Base-by-base conservation (phyloP, 148 eudicot genomes). In the Rhododendron simsii region DNA sequence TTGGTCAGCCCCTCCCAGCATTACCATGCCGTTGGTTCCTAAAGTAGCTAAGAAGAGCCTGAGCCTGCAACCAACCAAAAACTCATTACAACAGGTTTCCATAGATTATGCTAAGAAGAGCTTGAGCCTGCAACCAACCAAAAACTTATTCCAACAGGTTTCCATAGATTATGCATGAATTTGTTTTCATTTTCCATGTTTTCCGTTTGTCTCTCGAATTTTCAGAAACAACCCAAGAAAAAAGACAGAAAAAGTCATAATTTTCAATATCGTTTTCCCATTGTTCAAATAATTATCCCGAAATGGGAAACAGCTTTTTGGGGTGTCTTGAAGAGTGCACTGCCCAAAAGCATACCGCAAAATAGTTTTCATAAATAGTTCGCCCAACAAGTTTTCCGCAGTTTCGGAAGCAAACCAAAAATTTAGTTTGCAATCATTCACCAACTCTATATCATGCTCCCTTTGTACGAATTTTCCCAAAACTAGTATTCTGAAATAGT, bases 21-120 rank as follows among this genome's bases (percentile, higher is more conserved):
- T 89, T 90, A 18, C 91, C 93, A 80, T 91, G 93, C 7, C 93
- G 89, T 77, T 90, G 95, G 88, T 86, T 93, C 87, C 92, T 89
- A 85, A 93, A 90, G 88, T 87, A 89, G 85, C 90, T 85, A 61
- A 93, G 92, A 63, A 93, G 91, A 45, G 93, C 87, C 78, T 91
- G 93, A 35, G 95, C 95, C 95, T 93, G 92, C 86, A 79, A 85
- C 50, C 85, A 85, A 18, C 15, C 47, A 83, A 85, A 45, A 28
- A 33, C 21, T 86, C 39, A 39, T 81, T 5, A 69, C 75, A 69
- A 69, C 6, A 69, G 16, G 28, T 69, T 30, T 28, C 15, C 6
- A 26, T 9, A 28, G 37, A 28, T 11, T 30, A 69, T 69, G 75
- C 16, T 85, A 61, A 93, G 92, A 63, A 93, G 91, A 45, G 93